A percentile compares a stretch with the other conserved stretches of the same genome.
Evolutionary conservation across 2,329 filamentous ascomycete species (phyloP).

Genomic region (Paramyrothecium roridum): DNA sequence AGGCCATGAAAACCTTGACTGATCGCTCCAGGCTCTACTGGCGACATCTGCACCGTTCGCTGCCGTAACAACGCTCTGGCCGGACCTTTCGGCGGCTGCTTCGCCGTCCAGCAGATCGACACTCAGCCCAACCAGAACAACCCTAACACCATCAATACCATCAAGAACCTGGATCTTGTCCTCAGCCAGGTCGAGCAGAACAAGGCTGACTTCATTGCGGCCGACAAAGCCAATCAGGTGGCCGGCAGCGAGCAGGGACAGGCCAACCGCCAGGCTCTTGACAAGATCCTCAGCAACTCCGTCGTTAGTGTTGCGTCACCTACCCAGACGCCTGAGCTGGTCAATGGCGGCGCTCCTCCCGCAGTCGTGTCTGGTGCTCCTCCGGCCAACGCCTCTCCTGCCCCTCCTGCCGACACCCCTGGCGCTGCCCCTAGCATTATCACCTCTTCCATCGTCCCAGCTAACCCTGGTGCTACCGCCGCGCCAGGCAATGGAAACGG

Average conservation of each 20-base stretch:
- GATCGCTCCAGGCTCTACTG: constrained; percentile 41
- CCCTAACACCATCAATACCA: constrained; percentile 41
- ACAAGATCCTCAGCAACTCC: constrained; percentile 29
- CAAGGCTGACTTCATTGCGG: constrained; percentile 41
- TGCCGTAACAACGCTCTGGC: constrained; percentile 57
- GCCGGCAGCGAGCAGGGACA: constrained; percentile 24
- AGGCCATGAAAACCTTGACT: not conserved
- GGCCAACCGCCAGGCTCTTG: constrained; percentile 33
- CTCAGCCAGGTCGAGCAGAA: constrained; percentile 47
- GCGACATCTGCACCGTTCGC: constrained; percentile 56
- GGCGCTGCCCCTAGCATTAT: not conserved
- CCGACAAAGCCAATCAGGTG: constrained; percentile 39
- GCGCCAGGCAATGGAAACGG: constrained; percentile 2
- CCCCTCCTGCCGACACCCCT: constrained; percentile 8
- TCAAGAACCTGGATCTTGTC: constrained; percentile 40
- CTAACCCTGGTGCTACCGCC: constrained; percentile 1
- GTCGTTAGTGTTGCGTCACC: constrained; percentile 24
- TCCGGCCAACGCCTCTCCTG: constrained; percentile 8
- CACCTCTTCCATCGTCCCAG: not conserved
- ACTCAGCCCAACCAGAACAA: constrained; percentile 35
- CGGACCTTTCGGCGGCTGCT: constrained; percentile 56
- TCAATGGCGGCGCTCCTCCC: constrained; percentile 5
- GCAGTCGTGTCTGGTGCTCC: not conserved
- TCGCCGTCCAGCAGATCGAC: constrained; percentile 54
- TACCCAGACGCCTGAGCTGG: constrained; percentile 26